Percentiles rank a stretch among this genome's conserved stretches.
phyloP scores from a whole-genome alignment of 2,329 filamentous ascomycete species.

The Hypoxylon sp. region DNA sequence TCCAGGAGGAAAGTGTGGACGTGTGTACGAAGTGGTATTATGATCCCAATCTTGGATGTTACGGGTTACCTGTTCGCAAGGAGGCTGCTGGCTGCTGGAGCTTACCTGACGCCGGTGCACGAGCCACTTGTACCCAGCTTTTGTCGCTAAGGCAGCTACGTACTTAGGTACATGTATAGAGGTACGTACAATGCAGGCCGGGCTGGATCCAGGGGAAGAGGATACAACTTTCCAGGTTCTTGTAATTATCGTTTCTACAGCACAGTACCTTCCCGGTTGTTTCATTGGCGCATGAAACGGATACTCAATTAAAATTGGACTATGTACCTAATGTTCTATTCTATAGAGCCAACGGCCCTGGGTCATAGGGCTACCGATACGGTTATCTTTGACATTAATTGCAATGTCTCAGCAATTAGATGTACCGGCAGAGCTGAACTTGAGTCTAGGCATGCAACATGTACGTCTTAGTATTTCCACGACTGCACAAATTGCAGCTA shows the following conservation, averaged over 20 bases:
- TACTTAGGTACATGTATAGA: not conserved
- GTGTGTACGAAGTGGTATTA: constrained; percentile 33
- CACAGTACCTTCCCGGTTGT: constrained; percentile 3
- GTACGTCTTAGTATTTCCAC: not conserved
- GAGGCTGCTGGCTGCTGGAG: constrained; percentile 31
- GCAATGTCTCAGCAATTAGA: not conserved
- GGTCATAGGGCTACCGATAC: not conserved
- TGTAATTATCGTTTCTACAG: constrained; percentile 5
- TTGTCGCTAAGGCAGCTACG: constrained; percentile 1
- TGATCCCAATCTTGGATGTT: constrained; percentile 43
- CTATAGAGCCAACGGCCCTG: not conserved
- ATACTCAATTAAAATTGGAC: not conserved
- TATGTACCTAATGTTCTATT: not conserved
- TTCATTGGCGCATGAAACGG: constrained; percentile 16
- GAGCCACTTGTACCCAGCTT: constrained; percentile 19
- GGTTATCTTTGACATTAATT: not conserved
- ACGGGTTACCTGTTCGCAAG: constrained; percentile 55
- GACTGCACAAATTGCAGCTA: not conserved
- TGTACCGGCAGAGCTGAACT: not conserved
- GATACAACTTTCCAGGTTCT: constrained; percentile 1
- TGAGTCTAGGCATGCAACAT: not conserved
- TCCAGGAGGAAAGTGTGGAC: constrained; percentile 46
- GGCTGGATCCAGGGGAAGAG: constrained; percentile 1
- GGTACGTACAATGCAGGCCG: not conserved
- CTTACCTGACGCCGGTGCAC: constrained; percentile 40